These are phyloP conservation scores for Xylaria telfairii DNA, from an alignment of 495 filamentous ascomycete species.

Conservation along the genomic window DNA sequence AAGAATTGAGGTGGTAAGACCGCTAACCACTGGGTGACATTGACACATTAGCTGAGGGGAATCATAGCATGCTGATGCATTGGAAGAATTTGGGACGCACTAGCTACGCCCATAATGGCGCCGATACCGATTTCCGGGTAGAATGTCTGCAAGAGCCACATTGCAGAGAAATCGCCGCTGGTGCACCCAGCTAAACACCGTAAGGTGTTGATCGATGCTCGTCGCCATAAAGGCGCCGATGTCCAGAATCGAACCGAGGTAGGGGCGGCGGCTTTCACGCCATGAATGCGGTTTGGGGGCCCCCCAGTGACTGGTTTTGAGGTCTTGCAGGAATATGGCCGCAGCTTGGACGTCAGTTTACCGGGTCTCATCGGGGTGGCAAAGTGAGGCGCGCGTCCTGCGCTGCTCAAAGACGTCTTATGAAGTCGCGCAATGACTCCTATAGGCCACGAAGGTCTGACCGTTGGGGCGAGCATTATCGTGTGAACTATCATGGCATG, in stretches of 20 bases:
- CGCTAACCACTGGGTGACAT: conserved; percentile 47
- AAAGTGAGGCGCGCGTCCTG: not conserved
- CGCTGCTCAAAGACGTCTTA: not conserved
- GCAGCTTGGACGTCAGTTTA: not conserved
- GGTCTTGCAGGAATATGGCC: not conserved
- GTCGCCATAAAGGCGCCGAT: conserved; percentile 3
- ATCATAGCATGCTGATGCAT: not conserved
- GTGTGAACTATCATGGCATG: conserved; percentile 32
- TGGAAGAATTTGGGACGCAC: conserved; percentile 29
- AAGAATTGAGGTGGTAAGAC: conserved; percentile 51
- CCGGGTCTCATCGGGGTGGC: not conserved
- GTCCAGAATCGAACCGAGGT: not conserved
- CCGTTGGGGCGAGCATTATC: conserved; percentile 21
- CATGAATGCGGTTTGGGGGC: not conserved
- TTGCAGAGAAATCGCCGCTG: conserved; percentile 49
- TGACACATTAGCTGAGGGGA: not conserved
- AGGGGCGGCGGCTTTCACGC: not conserved
- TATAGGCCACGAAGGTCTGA: not conserved
- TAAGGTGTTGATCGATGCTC: conserved; percentile 53
- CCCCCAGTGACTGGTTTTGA: not conserved
- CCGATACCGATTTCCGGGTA: conserved; percentile 47
- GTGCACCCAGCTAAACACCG: conserved; percentile 54
- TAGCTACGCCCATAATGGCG: conserved; percentile 48
- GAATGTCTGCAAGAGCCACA: conserved; percentile 42
- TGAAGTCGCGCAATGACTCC: not conserved